phyloP scores from a whole-genome alignment of 129 eudicot species.

The Ambrosia trifida region DNA sequence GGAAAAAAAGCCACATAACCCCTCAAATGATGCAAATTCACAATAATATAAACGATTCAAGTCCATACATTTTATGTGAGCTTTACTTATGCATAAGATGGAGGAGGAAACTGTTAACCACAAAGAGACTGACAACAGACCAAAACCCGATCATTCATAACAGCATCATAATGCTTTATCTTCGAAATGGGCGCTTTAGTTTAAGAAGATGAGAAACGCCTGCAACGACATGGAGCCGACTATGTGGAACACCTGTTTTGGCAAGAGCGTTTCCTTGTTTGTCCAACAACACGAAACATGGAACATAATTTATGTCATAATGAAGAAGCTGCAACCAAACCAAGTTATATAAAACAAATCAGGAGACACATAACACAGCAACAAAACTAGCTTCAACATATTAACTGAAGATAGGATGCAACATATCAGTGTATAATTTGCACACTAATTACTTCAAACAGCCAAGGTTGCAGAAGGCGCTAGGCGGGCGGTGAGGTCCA shows the following conservation, averaged over 20 bases:
- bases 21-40: not conserved
- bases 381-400: not conserved
- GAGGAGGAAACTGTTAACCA: not conserved
- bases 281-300: conserved; percentile 89
- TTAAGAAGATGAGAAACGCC: conserved; percentile 93
- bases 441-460: not conserved
- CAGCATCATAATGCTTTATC: conserved; percentile 2
- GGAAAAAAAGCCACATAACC: not conserved
- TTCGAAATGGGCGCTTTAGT: conserved; percentile 45
- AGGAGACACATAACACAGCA: not conserved
- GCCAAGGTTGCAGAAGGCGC: too few relatives aligned
- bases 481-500: too few relatives aligned
- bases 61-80: conserved; percentile 6
- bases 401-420: not conserved
- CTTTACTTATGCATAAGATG: conserved; percentile 3
- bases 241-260: conserved; percentile 84
- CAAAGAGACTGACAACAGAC: not conserved
- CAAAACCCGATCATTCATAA: not conserved
- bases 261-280: conserved; percentile 82
- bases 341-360: not conserved
- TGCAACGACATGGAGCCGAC: conserved; percentile 86
- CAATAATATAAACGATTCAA: not conserved
- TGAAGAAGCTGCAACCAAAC: conserved; percentile 70
- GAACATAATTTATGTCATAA: conserved; percentile 91
- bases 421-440: not conserved